Base-by-base conservation (phyloP, 768 basidiomycete species). In the Filobasidium floriforme region DNA sequence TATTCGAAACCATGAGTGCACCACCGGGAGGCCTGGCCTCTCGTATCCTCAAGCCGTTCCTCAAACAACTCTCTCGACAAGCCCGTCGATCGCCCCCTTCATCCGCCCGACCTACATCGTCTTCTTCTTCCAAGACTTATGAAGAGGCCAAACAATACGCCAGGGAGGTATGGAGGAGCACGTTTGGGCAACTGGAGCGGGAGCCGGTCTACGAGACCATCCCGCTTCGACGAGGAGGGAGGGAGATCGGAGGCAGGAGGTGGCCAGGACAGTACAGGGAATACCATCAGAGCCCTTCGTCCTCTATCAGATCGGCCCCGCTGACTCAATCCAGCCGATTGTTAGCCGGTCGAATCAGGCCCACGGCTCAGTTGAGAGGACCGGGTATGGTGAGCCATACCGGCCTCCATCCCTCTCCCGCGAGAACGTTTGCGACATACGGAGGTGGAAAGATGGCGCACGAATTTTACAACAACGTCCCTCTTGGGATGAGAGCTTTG, bases 251-350 rank as follows among this genome's bases (percentile, higher is more conserved):
- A 14, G 46, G 46, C 18, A 55, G 37, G 15, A 51, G 40, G 19
- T 28, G 54, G 40, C 63, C 52, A n/a, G 43, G 64, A 12, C 57
- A 54, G 22, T 60, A 60, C 19, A 60, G 64, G 59, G 75, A 77
- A 41, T 75, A 73, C 24, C 59, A 63, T 40, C 66, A 52, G 60
- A 70, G 73, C 18, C 75, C 71, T 43, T 71, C 75, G 37, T 52
- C 57, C 52, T 74, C 70, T 18, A 40, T 28, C 24, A 73, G 52
- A 18, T 59, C 59, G 26, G 15, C 26, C 3, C 64, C 64, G 5
- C 19, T 44, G n/a, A 15, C 29, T 7, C 54, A 57, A 15, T 26
- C 15, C n/a, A 32, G 24, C 24, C 54, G 54, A 5, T 22, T 28
- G 2, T 43, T 59, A 19, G 59, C 57, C 1, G 19, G 43, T 19